Evolutionary conservation across 129 eudicot species (phyloP), one percentile per base, ranked within the genome.

Genomic region (Solidago caesia): DNA sequence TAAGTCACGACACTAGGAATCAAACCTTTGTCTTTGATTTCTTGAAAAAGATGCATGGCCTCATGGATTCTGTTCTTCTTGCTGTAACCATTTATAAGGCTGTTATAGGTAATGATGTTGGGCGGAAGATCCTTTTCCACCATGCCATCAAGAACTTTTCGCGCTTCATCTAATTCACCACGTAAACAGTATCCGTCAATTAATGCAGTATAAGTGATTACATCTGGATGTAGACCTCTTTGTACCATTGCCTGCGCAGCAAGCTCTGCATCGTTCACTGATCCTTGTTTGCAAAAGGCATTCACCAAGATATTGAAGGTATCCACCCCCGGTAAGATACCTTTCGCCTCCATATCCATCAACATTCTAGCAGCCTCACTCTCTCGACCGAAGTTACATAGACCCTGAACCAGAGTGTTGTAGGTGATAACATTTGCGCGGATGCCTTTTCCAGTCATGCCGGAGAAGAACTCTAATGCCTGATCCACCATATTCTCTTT

Each of bases 101-200:
- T 75, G 33, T 8, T 45, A 64, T 68, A 81, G 12, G 80, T 81
- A 70, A 81, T 44, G 14, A 81, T 69, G 52, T 81, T 13, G 11
- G 80, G 77, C 21, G n/a, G 25, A 65, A 77, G 12, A 47, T 64
- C 44, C 11, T 14, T 70, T 57, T 66, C 61, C 57, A 59, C 51
- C 82, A 82, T 72, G 3, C 26, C n/a, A 26, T 63, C 63, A 16
- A 82, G 29, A 72, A 82, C 79, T 21, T 77, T 14, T 7, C 42
- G 13, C 0, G 84, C 86, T 21, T 76, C 14, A 15, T 49, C 82
- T 41, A 76, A 15, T 66, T 79, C 67, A 42, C 82, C 89, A 15
- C 77, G 60, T 52, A 76, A 68, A 85, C 89, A 86, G 41, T 86
- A 83, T 41, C 90, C 90, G 66, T 79, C 74, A 1, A 79, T 57